Conservation (phyloP, 2,329 filamentous ascomycete genomes). For the Metarhizium album region DNA sequence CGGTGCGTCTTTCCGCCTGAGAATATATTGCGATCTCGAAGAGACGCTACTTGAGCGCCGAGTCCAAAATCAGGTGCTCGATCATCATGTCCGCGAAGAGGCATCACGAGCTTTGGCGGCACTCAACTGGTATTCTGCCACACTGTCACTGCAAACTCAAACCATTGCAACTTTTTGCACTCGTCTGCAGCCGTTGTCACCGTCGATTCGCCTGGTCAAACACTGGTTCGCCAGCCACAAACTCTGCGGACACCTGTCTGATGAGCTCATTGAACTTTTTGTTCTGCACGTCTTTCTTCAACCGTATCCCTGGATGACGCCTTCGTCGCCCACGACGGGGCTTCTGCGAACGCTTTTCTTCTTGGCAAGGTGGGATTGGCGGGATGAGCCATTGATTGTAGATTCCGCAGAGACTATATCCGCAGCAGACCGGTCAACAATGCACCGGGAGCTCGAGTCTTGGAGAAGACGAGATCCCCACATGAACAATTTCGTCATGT, state of each 20-base stretch:
- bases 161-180: slow-evolving; percentile 72
- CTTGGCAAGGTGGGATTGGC: slow-evolving; percentile 87
- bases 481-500: slow-evolving; percentile 73
- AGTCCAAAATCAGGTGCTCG: slow-evolving; percentile 60
- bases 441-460: slow-evolving; percentile 63
- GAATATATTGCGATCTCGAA: slow-evolving; percentile 84
- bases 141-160: slow-evolving; percentile 70
- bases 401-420: slow-evolving; percentile 57
- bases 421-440: slow-evolving; percentile 45
- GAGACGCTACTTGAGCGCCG: slow-evolving; percentile 69
- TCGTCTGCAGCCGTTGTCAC: slow-evolving; percentile 66
- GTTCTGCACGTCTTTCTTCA: slow-evolving; percentile 68
- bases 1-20: slow-evolving; percentile 67
- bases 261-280: slow-evolving; percentile 78
- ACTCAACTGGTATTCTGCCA: slow-evolving; percentile 61
- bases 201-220: slow-evolving; percentile 75
- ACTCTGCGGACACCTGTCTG: slow-evolving; percentile 61
- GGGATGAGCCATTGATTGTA: slow-evolving; percentile 67
- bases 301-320: slow-evolving; percentile 68
- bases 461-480: slow-evolving; percentile 83
- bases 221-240: slow-evolving; percentile 83
- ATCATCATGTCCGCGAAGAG: slow-evolving; percentile 55
- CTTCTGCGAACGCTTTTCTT: slow-evolving; percentile 74
- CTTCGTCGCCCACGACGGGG: slow-evolving; percentile 66
- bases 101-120: slow-evolving; percentile 57